These are phyloP conservation scores for Penium margaritaceum DNA, from an alignment of 139 green algal species.

Conservation along the genomic window DNA sequence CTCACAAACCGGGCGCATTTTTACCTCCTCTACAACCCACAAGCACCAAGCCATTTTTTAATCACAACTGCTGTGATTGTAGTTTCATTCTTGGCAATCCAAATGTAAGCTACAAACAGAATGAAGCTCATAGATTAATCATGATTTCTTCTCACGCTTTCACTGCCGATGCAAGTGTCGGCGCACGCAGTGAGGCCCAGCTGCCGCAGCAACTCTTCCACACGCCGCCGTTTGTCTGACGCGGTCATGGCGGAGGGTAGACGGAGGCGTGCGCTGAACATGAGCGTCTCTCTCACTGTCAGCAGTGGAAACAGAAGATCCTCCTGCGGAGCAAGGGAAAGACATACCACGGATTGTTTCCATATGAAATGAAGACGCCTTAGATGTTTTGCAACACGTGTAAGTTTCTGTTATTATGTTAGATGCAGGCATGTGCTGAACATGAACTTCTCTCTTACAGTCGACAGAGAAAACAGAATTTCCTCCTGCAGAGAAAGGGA, in stretches of 20 bases:
- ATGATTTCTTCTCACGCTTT: no score
- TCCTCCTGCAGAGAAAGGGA: constrained; percentile 54
- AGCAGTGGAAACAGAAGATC: constrained; percentile 56
- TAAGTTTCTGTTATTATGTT: no score
- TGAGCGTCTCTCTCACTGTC: constrained; percentile 48
- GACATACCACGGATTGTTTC: no score
- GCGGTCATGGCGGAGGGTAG: constrained; percentile 29
- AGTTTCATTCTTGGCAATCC: no score
- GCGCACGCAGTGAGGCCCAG: constrained; percentile 22
- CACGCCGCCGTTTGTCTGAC: constrained; percentile 22
- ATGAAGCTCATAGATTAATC: no score
- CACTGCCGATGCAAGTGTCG: constrained; percentile 33
- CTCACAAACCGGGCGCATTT: no score
- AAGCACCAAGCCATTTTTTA: no score
- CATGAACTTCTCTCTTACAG: constrained; percentile 46
- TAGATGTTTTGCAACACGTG: no score
- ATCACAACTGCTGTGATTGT: no score
- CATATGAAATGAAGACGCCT: no score
- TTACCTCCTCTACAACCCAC: no score
- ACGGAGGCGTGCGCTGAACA: constrained; percentile 35
- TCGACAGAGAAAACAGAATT: constrained; percentile 53
- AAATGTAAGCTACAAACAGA: no score
- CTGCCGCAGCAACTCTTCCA: constrained; percentile 21
- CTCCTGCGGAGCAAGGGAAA: constrained; percentile 49
- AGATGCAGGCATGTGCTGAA: constrained; percentile 38